These are phyloP conservation scores for Pythium rishiriense DNA, from an alignment of 352 stramenopile genomes.

Conservation along the genomic window DNA sequence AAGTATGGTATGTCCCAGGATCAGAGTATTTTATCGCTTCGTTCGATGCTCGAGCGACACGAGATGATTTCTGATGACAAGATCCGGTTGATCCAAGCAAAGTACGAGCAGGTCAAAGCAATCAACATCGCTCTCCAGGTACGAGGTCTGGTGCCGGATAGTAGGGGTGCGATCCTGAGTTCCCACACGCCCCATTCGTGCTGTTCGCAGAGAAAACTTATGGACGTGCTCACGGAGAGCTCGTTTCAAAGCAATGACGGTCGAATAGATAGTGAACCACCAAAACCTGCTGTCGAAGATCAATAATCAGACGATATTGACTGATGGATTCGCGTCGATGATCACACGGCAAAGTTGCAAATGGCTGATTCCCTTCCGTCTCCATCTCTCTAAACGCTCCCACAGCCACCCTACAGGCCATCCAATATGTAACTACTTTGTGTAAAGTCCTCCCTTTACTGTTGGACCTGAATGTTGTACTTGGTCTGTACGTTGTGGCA, in stretches of 20 bases:
- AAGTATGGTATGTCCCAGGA: conserved; percentile 36
- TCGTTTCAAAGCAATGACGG: background rate
- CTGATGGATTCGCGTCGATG: background rate
- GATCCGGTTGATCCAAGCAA: conserved; percentile 59
- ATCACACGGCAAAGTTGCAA: background rate
- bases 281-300: background rate
- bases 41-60: conserved; percentile 68
- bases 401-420: background rate
- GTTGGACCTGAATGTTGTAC: conserved; percentile 86
- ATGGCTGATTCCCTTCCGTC: conserved; percentile 2
- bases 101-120: conserved; percentile 79
- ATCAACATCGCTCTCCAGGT: conserved; percentile 84
- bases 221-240: conserved; percentile 48
- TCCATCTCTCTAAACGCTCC: background rate
- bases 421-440: conserved; percentile 16
- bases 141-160: background rate
- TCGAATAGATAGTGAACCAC: background rate
- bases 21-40: conserved; percentile 61
- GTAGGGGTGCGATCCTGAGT: background rate
- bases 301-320: conserved; percentile 12
- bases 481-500: conserved; percentile 45
- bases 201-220: conserved; percentile 48
- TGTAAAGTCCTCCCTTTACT: conserved; percentile 30
- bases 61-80: conserved; percentile 70
- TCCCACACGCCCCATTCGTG: background rate